Evolutionary conservation across 148 eudicot species (phyloP), one percentile per base, ranked within the genome.

Genomic region (Vaccinium myrtillus): DNA sequence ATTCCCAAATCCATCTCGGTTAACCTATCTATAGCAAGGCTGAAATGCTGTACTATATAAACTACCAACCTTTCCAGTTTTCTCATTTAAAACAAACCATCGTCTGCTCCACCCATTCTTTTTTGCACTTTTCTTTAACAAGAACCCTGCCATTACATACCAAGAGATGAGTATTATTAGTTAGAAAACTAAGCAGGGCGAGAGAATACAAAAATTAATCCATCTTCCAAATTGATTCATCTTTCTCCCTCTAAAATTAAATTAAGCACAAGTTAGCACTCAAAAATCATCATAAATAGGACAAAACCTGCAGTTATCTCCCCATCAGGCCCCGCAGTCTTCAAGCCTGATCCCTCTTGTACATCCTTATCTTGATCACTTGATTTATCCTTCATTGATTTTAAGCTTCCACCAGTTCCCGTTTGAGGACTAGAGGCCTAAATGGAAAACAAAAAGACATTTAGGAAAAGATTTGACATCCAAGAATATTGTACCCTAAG

Each of bases 371-470:
- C 99, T 85, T 91, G 90, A 67, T 89, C 91, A 88, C 87, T 87
- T 21, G 93, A 21, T 81, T 95, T 95, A 16, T 97, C 99, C 88
- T 97, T 97, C 98, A 94, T 87, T 50, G 98, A 90, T 85, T 97
- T 97, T 80, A 91, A 90, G 91, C 88, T 94, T n/a, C 98, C 95
- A 11, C 94, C 92, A 83, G 88, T 88, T 59, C 98, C 95, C 75
- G 96, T 95, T 87, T 92, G 99, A 78, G 99, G 99, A 88, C 99
- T 95, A 83, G 96, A 87, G 77, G 98, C 98, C 99, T 97, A 78
- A 81, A 48, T 65, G 71, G 48, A 51, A n/a, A 30, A 56, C 16
- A 21, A 12, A 12, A 82, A 65, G 27, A 83, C 23, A 36, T 78
- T 81, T 82, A 84, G 54, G 84, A 48, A 75, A 76, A 75, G 49